phyloP scores from a whole-genome alignment of 2,329 filamentous ascomycete genomes.

The Neopestalotiopsis sp. region DNA sequence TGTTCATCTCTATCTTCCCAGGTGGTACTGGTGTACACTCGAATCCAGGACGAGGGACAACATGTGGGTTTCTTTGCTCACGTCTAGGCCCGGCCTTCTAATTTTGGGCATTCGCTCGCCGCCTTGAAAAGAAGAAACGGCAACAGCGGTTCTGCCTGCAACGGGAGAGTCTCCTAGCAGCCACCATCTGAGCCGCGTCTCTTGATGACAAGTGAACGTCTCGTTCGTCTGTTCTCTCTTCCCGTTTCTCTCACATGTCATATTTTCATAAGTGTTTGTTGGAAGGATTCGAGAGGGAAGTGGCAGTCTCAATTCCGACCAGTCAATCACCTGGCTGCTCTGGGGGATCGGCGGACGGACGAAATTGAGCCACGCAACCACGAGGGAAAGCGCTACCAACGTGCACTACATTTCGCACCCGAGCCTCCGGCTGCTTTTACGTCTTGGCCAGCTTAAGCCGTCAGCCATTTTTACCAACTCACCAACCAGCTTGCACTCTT shows the following conservation, averaged over 20 bases:
- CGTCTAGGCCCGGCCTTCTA: not conserved
- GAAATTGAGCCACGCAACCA: not conserved
- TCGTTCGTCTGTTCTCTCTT: not conserved
- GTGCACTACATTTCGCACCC: not conserved
- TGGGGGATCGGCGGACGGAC: not conserved
- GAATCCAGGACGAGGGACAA: not conserved
- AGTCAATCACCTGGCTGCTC: not conserved
- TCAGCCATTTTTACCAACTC: too few species aligned
- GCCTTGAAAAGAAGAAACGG: not conserved
- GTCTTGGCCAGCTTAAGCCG: too few species aligned
- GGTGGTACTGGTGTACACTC: not conserved
- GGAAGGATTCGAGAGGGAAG: not conserved
- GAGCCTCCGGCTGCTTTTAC: not conserved
- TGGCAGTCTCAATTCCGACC: not conserved
- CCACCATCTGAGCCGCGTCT: not conserved
- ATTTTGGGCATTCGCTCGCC: not conserved
- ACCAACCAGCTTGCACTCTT: not conserved
- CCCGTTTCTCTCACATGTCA: not conserved
- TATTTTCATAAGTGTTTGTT: not conserved
- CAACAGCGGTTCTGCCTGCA: not conserved
- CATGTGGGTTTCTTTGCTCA: not conserved
- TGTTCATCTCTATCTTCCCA: not conserved
- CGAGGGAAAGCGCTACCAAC: not conserved
- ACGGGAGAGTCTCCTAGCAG: too few species aligned
- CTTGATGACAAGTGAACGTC: not conserved